phyloP scores from a whole-genome alignment of 495 filamentous ascomycete genomes.

The Talaromyces trachyspermus region DNA sequence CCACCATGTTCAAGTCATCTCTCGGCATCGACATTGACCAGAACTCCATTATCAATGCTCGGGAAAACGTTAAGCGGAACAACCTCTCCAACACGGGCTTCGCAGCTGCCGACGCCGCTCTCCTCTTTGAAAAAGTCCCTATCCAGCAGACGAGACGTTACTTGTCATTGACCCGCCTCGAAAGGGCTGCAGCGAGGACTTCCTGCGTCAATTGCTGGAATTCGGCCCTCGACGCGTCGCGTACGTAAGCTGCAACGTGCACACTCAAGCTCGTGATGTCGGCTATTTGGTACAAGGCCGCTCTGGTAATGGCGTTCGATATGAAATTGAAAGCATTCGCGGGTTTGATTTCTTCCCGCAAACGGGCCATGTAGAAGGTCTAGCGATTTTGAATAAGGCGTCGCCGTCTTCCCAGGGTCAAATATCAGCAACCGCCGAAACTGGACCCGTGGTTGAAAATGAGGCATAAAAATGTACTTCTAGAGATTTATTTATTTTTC shows the following conservation, averaged over 20 bases:
- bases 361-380: constrained; percentile 93
- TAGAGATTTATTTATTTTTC: no score
- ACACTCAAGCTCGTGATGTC: constrained; percentile 92
- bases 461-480: background rate
- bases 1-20: constrained; percentile 63
- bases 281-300: constrained; percentile 69
- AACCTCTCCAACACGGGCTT: constrained; percentile 66
- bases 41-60: constrained; percentile 66
- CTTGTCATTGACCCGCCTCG: constrained; percentile 91
- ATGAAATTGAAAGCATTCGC: constrained; percentile 83
- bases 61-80: constrained; percentile 71
- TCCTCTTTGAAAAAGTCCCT: constrained; percentile 69
- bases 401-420: no score
- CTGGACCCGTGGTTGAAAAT: background rate
- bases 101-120: constrained; percentile 73
- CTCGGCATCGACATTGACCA: constrained; percentile 66
- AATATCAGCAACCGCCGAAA: no score
- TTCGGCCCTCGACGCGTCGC: constrained; percentile 73
- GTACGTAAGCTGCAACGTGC: constrained; percentile 96
- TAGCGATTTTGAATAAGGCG: constrained; percentile 63
- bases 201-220: constrained; percentile 68
- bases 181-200: constrained; percentile 85
- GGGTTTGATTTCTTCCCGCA: constrained; percentile 99
- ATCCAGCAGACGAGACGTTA: constrained; percentile 70
- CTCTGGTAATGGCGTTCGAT: constrained; percentile 46